Evolutionary conservation across 2,329 filamentous ascomycete species (phyloP), one percentile per base, ranked within the genome.

Genomic region (Alternaria sp.): DNA sequence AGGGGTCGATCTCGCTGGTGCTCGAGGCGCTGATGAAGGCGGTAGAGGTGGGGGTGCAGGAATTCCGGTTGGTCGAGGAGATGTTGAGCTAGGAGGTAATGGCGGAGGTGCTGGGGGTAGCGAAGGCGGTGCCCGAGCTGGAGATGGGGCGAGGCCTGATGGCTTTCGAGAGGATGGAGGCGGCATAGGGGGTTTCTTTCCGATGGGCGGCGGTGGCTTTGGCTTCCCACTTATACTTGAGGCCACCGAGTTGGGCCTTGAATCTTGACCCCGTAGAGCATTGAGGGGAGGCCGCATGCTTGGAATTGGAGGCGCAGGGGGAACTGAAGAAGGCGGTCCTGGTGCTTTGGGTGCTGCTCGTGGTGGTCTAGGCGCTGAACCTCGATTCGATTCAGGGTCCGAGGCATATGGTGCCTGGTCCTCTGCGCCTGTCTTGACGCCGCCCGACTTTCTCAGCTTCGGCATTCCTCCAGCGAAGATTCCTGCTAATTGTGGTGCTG

Each of bases 401-500:
- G 92, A 93, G 52, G 90, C 80, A 73, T 94, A 94, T 60, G 91
- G 88, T 31, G 92, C 86, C 64, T 88, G 88, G 62, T 82, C 83
- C 49, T 85, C 87, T 65, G 90, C 90, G 37, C 79, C 80, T 40
- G 82, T 82, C 51, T 81, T 80, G 31, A 83, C 77, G 46, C 91
- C 93, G 55, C 92, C 90, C 3, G 89, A 85, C 81, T 96, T 97
- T 77, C 91, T 91, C 72, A 99, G 77, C 80, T 97, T 98, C 3
- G 95, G 95, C 86, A 98, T 98, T 36, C 94, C 95, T 34, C 92
- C 93, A 1, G 91, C 92, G 73, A 99, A 97, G 26, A 99, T 78
- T 1, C 95, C 95, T 29, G 83, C 94, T 10, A 98, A 78, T 75
- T 97, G 94, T 10, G 93, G 92, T 46, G 91, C 65, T 13, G 70